Conservation (phyloP, 2,329 filamentous ascomycete species). For the Chaetomium strumarium region DNA sequence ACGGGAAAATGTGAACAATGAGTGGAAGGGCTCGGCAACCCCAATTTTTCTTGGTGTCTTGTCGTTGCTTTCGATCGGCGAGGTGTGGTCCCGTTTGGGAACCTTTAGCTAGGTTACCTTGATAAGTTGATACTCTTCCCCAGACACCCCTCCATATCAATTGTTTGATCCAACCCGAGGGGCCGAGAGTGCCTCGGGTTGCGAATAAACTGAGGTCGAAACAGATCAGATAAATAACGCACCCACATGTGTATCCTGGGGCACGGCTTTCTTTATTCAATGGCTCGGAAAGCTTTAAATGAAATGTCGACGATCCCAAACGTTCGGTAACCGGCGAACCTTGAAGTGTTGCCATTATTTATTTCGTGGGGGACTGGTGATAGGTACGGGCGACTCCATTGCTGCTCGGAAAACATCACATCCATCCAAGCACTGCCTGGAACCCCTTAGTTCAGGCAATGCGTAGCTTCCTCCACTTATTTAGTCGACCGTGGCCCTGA, state of each 20-base stretch:
- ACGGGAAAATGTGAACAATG: neutral
- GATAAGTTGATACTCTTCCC: too few relatives aligned
- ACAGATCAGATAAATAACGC: slow-evolving; percentile 1
- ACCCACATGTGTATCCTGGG: neutral
- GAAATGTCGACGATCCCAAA: neutral
- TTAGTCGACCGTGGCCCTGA: neutral
- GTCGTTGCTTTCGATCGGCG: slow-evolving; percentile 15
- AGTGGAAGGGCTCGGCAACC: neutral
- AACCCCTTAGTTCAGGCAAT: neutral
- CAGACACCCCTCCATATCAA: neutral
- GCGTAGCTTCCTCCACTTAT: neutral
- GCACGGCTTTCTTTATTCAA: neutral
- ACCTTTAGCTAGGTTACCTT: slow-evolving; percentile 13
- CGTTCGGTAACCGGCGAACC: neutral
- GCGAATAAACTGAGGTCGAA: slow-evolving; percentile 6
- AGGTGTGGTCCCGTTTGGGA: slow-evolving; percentile 11
- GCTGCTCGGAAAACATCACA: neutral
- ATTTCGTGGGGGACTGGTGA: neutral
- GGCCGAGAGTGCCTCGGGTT: slow-evolving; percentile 15
- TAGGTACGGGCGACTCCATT: neutral
- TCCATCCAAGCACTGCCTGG: too few relatives aligned
- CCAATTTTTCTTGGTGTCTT: neutral
- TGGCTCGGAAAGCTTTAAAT: neutral
- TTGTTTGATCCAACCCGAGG: slow-evolving; percentile 1
- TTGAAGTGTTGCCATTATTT: neutral